phyloP scores from a whole-genome alignment of 2,329 filamentous ascomycete genomes.

The Fusarium sp. region DNA sequence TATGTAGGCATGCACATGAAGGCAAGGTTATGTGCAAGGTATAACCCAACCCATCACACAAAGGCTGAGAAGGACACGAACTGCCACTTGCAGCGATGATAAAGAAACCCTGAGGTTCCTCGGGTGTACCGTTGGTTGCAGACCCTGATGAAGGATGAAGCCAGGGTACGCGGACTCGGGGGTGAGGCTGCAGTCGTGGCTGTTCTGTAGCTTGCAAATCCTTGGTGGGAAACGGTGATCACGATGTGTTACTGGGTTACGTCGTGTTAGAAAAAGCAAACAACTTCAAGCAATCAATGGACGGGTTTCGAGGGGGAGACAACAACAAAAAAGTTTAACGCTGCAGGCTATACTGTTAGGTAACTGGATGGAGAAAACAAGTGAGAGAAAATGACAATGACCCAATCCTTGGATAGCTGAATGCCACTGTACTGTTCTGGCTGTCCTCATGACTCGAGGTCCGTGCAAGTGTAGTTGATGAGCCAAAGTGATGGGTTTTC shows the following conservation, averaged over 20 bases:
- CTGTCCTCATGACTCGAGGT: constrained; percentile 24
- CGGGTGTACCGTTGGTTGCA: constrained; percentile 28
- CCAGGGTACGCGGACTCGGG: constrained; percentile 13
- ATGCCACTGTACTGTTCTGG: constrained; percentile 7
- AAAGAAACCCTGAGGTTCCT: constrained; percentile 38
- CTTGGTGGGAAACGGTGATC: constrained; percentile 17
- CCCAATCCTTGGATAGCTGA: constrained; percentile 2
- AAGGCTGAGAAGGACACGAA: constrained; percentile 23
- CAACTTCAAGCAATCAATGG: constrained; percentile 18
- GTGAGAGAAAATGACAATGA: constrained; percentile 8
- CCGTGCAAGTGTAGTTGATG: constrained; percentile 10
- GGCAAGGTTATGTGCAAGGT: constrained; percentile 34
- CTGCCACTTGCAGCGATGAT: constrained; percentile 35
- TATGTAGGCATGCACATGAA: constrained; percentile 16
- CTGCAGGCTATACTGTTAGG: constrained; percentile 5
- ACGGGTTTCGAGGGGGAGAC: constrained; percentile 6
- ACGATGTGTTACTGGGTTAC: constrained; percentile 23
- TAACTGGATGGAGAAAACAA: constrained; percentile 22
- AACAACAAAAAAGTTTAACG: constrained; percentile 1
- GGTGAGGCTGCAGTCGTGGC: constrained; percentile 32
- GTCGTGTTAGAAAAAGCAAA: constrained; percentile 42
- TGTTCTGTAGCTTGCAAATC: neutral
- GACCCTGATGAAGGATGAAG: neutral
- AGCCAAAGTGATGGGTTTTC: constrained; percentile 7
- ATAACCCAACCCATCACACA: constrained; percentile 31